Evolutionary conservation across 805 yeast species (phyloP).

Genomic region (Lipomyces sp.): DNA sequence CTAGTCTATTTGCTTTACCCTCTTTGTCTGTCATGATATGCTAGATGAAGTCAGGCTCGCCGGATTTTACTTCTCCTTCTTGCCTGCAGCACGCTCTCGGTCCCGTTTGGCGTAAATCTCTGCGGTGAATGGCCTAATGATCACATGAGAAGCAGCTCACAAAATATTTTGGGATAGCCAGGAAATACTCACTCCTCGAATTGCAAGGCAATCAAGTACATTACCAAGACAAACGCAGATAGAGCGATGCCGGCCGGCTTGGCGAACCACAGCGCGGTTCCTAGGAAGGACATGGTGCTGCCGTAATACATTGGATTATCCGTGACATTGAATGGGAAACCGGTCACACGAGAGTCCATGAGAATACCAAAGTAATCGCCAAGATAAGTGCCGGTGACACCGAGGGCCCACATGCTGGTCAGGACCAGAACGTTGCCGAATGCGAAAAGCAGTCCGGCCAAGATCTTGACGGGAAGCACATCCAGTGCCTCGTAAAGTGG

Average conservation of each 20-base stretch:
- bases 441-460: slow-evolving; percentile 62
- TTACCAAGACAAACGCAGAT: slow-evolving; percentile 70
- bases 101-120: slow-evolving; percentile 81
- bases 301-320: slow-evolving; percentile 98
- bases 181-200: slow-evolving; percentile 69
- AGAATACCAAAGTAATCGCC: slow-evolving; percentile 98
- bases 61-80: slow-evolving; percentile 32
- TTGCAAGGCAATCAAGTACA: slow-evolving; percentile 81
- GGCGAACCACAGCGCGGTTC: slow-evolving; percentile 80
- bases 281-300: slow-evolving; percentile 84
- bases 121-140: slow-evolving; percentile 78
- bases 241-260: slow-evolving; percentile 87
- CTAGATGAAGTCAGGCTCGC: neutral
- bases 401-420: slow-evolving; percentile 87
- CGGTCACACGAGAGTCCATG: slow-evolving; percentile 86
- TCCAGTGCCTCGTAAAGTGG: slow-evolving; percentile 63
- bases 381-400: slow-evolving; percentile 95
- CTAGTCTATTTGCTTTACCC: no score
- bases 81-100: slow-evolving; percentile 45
- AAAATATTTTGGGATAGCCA: neutral
- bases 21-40: neutral
- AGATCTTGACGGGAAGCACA: slow-evolving; percentile 48
- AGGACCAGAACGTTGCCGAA: slow-evolving; percentile 81
- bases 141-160: neutral
- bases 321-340: slow-evolving; percentile 89